A percentile compares a stretch with the other conserved stretches of the same genome.
phyloP scores from a whole-genome alignment of 495 filamentous ascomycete species.

The Cenococcum geophilum region DNA sequence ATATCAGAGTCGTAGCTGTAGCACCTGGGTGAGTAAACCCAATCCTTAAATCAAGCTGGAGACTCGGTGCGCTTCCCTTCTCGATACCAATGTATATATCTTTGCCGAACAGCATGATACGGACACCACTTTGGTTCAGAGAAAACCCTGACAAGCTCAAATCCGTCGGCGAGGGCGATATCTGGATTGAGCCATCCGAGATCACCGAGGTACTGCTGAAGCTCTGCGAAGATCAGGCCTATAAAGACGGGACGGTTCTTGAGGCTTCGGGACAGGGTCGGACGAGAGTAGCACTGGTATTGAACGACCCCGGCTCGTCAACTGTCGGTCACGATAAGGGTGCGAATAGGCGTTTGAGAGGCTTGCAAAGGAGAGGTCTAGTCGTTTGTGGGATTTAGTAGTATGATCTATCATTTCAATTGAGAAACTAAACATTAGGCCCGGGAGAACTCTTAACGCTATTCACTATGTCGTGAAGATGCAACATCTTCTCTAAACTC shows the following conservation, averaged over 20 bases:
- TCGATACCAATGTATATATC: too few relatives aligned
- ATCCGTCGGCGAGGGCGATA: background rate
- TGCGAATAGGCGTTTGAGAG: background rate
- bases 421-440: background rate
- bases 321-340: background rate
- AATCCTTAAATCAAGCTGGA: background rate
- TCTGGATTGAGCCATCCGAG: slow-evolving; percentile 5
- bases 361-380: background rate
- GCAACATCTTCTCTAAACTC: too few relatives aligned
- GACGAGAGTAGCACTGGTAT: background rate
- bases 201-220: background rate
- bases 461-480: too few relatives aligned
- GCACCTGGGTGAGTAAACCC: background rate
- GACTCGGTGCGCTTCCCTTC: background rate
- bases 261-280: background rate
- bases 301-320: background rate
- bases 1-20: background rate
- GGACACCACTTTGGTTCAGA: background rate
- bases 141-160: slow-evolving; percentile 1
- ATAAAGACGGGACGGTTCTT: slow-evolving; percentile 1
- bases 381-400: background rate
- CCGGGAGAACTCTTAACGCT: background rate
- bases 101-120: background rate
- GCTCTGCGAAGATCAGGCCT: background rate
- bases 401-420: background rate